Evolutionary conservation across 2,329 filamentous ascomycete genomes (phyloP), one percentile per base, ranked within the genome.

Genomic region (Hypocreales sp.): DNA sequence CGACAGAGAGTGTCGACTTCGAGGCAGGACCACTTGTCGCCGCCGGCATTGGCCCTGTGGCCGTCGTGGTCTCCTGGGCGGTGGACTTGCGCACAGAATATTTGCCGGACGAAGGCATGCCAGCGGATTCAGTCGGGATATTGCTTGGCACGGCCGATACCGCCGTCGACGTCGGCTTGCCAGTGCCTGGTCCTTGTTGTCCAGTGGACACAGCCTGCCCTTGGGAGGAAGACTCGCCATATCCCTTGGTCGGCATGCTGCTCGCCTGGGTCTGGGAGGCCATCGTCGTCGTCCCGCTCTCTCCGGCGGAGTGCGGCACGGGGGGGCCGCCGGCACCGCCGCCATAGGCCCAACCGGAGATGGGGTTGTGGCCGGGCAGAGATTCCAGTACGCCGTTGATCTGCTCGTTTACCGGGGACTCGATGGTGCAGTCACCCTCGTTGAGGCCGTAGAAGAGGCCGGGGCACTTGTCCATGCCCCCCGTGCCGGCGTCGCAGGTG

Each of bases 381-480:
- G 46, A 45, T 11, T 45, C 40, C 35, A 75, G 37, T 16, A 49
- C 45, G 12, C 60, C 60, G 9, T 42, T 44, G 20, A 64, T 47
- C 16, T 51, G 37, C 39, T 67, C 65, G 16, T 63, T 43, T 19
- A 66, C 41, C 3, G 56, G 54, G 16, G 61, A 57, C 19, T 44
- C 30, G 26, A 69, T 64, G 32, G 54, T 61, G 57, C 71, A 76
- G 31, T 58, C 48, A 15, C 46, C 51, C 24, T 56, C 48, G 48
- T 67, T 72, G 24, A 66, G 38, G 22, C 65, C 64, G 28, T 61
- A 58, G 30, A 57, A 57, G 31, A 78, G 60, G 23, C 62, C 59
- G 5, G 64, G 60, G 55, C 75, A 82, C 36, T 64, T 57, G 35
- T 76, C 65, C 56, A 81, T 72, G 26, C 68, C 69, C 6, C 44